Evolutionary conservation across 345 rosid species (phyloP), one percentile per base, ranked within the genome.

Genomic region (Orychophragmus violaceus): DNA sequence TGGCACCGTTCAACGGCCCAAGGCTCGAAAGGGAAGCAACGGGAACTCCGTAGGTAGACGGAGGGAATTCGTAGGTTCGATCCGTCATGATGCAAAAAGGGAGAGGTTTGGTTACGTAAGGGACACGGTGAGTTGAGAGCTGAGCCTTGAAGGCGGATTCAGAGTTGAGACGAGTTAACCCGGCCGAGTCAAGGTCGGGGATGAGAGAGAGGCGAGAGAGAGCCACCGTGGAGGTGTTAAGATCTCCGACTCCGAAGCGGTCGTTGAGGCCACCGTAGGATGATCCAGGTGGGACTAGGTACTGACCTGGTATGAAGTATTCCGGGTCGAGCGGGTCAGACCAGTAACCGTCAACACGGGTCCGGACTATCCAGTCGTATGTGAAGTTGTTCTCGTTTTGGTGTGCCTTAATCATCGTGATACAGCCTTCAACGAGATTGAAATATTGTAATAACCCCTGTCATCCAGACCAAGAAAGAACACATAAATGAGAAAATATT

Each of bases 331-430:
- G 66, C 0, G 89, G 84, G 19, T 85, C 91, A 50, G 73, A 69
- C 99, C 99, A 94, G 77, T 77, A 94, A 8, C 95, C 87, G 49
- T 94, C 99, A 0, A 94, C 97, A 3, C 95, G 96, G 66, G 99
- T 84, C 14, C 99, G 90, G 70, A 94, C 68, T 49, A 90, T 83
- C 99, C 99, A 94, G 50, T 90, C 90, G 68, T 90, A 94, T 1
- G 71, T 82, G 82, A 94, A 82, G 32, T 82, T 81, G 14, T 80
- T 28, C 2, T 53, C 76, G 7, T n/a, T 27, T 66, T 94, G 95
- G 77, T 85, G 73, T 6, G 85, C 54, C 12, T 80, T 64, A 33
- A 94, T 85, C 89, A 88, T 78, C 7, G 72, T 64, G 10, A 94
- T 75, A 54, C 99, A 88, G 0, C 97, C 97, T 53, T 94, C 88